phyloP scores from a whole-genome alignment of 225 moss, liverwort and hornwort species.

The Sphagnum tenellum region DNA sequence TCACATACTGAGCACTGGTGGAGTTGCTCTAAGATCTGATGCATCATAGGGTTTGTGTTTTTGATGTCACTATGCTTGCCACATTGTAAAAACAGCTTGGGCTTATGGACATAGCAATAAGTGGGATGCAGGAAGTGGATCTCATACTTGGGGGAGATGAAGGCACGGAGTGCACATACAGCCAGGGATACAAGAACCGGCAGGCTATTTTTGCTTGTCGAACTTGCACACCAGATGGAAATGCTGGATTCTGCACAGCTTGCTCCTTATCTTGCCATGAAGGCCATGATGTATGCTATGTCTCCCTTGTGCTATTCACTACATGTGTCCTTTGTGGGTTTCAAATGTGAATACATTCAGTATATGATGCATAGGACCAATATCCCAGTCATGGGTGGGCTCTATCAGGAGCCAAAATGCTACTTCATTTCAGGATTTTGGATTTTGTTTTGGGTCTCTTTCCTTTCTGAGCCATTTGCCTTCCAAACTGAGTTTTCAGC shows the following conservation, averaged over 20 bases:
- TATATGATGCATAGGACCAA: too few species aligned
- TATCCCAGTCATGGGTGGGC: too few species aligned
- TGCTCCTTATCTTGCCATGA: slow-evolving; percentile 81
- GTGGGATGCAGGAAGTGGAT: slow-evolving; percentile 62
- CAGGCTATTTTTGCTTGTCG: slow-evolving; percentile 93
- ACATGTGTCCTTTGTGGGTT: too few species aligned
- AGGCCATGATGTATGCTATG: slow-evolving; percentile 57
- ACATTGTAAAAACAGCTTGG: neutral
- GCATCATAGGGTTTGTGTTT: too few species aligned
- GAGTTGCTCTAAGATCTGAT: too few species aligned
- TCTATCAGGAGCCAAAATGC: too few species aligned
- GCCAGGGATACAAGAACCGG: slow-evolving; percentile 75
- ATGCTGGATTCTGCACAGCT: slow-evolving; percentile 80
- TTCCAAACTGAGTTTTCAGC: slow-evolving; percentile 2
- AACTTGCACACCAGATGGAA: slow-evolving; percentile 58
- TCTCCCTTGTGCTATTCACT: neutral
- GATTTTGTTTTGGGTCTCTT: too few species aligned
- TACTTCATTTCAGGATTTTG: too few species aligned
- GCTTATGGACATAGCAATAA: neutral
- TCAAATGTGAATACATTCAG: too few species aligned
- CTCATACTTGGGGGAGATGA: slow-evolving; percentile 84
- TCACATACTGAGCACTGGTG: too few species aligned
- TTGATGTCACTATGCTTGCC: too few species aligned
- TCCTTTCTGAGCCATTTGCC: neutral
- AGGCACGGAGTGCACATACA: slow-evolving; percentile 90